Conservation (phyloP, 805 yeast species). For the Hanseniaspora vineae region DNA sequence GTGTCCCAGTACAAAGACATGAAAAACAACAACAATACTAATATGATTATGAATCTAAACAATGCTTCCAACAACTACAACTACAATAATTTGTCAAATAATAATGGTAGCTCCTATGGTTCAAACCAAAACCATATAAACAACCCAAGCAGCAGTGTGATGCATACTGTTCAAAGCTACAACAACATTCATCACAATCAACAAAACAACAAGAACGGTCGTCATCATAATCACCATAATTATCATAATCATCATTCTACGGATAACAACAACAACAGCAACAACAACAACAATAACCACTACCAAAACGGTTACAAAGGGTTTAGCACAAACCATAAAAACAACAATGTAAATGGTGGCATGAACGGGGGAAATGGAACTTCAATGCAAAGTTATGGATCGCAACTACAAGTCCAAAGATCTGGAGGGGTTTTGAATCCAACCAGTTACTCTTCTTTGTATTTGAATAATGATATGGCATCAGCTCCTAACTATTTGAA, state of each 20-base stretch:
- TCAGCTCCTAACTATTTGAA: background rate
- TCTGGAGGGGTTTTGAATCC: background rate
- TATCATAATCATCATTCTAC: background rate
- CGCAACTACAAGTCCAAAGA: constrained; percentile 4
- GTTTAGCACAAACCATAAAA: background rate
- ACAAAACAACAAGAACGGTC: background rate
- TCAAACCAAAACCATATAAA: background rate
- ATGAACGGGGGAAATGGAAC: no score
- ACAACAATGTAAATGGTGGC: background rate
- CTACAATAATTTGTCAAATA: background rate
- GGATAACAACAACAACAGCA: constrained; percentile 2
- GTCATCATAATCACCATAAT: background rate
- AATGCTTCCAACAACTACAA: background rate
- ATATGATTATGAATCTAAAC: background rate
- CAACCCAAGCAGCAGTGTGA: constrained; percentile 1
- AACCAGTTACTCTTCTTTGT: background rate
- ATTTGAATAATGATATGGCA: background rate
- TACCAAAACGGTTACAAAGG: constrained; percentile 3
- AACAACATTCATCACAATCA: constrained; percentile 2
- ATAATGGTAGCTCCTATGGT: background rate
- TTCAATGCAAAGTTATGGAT: background rate
- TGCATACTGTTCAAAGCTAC: background rate
- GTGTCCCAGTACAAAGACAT: constrained; percentile 15
- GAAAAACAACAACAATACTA: constrained; percentile 7
- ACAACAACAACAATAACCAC: constrained; percentile 5